Evolutionary conservation across 2,329 filamentous ascomycete genomes (phyloP), one percentile per base, ranked within the genome.

Genomic region (Ophiostoma ulmi): DNA sequence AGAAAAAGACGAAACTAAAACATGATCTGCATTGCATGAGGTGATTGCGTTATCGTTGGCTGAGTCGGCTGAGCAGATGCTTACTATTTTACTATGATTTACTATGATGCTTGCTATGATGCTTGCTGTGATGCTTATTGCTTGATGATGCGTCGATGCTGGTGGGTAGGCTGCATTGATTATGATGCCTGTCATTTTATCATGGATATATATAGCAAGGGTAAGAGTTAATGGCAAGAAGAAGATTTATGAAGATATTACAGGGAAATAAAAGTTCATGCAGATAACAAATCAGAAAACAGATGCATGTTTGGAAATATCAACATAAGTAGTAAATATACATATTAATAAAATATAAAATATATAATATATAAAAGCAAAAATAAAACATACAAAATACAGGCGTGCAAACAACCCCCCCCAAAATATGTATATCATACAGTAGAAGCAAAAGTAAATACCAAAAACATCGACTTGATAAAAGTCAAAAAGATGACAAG

Each of bases 401-500:
- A 31, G 31, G 31, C 31, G 31, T 31, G 31, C 2, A 31, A 31
- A 31, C 31, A 31, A 31, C 31, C 2, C 1, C 26, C 26, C 26
- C 26, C 3, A 58, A 22, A 39, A 2, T 6, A 67, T 1, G 0
- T 2, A 1, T 13, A 41, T 38, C n/a, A 36, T 26, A 68, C 22
- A 13, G 17, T 39, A 36, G 44, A 63, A 36, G 22, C 0, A 8
- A 6, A 61, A 61, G 35, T 7, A 8, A 13, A 61, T 2, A 48
- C 39, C 41, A 41, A 11, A 13, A 44, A 31, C 3, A 31, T 31
- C 31, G 3, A 3, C 31, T 31, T 39, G 22, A 22, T n/a, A 52
- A 64, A 68, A 63, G 36, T n/a, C n/a, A 48, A 48, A 13, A 67
- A 71, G 66, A 69, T 71, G 70, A 71, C 65, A 71, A 71, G 70